These are phyloP conservation scores for Pseudogymnoascus sp. DNA, from an alignment of 2,329 filamentous ascomycete species.

Conservation along the genomic window DNA sequence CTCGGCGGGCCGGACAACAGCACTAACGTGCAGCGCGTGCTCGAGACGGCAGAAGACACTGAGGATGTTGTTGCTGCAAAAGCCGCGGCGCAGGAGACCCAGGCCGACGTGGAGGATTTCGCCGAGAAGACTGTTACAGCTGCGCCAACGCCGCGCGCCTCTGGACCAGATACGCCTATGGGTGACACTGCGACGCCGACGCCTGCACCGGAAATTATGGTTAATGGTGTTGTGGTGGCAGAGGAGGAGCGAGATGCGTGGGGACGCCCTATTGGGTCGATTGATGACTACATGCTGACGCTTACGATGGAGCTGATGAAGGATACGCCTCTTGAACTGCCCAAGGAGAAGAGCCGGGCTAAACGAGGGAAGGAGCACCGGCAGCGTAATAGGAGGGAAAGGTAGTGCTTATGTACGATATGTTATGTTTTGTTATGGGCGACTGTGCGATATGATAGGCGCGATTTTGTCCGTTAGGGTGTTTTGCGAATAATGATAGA, in stretches of 20 bases:
- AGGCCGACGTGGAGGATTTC: conserved; percentile 80
- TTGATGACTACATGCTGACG: conserved; percentile 69
- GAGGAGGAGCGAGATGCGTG: conserved; percentile 51
- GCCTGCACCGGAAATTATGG: conserved; percentile 15
- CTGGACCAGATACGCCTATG: conserved; percentile 23
- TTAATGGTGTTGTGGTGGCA: background rate
- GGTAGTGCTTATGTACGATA: background rate
- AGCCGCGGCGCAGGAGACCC: conserved; percentile 79
- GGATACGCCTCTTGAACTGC: conserved; percentile 52
- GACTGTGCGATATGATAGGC: conserved; percentile 3
- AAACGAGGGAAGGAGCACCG: conserved; percentile 36
- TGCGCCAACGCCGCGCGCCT: conserved; percentile 21
- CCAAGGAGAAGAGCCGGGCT: conserved; percentile 56
- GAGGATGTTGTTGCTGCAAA: conserved; percentile 87
- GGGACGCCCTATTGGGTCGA: conserved; percentile 49
- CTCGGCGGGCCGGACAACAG: conserved; percentile 53
- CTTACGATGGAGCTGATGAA: conserved; percentile 58
- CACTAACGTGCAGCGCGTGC: conserved; percentile 60
- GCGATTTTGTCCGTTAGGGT: background rate
- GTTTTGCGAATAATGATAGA: conserved; percentile 7
- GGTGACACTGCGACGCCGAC: conserved; percentile 35
- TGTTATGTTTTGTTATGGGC: background rate
- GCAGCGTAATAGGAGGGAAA: background rate
- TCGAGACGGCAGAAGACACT: conserved; percentile 84
- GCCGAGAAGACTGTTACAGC: conserved; percentile 49